Base-by-base conservation (phyloP, 805 yeast species). In the Nematodospora valgi region DNA sequence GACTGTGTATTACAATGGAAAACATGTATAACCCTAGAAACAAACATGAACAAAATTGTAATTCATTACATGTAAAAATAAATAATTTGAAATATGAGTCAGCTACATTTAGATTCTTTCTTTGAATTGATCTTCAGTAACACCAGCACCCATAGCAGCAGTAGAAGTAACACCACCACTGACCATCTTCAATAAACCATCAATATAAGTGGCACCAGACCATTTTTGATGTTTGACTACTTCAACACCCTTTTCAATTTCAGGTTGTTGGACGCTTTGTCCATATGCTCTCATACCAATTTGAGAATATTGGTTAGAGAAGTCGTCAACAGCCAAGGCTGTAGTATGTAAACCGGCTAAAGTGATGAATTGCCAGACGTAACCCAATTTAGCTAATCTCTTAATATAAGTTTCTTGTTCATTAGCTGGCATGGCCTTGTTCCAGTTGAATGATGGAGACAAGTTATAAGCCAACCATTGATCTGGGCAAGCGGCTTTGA, bases 91-190 rank as follows among this genome's bases (percentile, higher is more conserved):
- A n/a, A n/a, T n/a, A n/a, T n/a, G n/a, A n/a, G n/a, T n/a, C n/a
- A n/a, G n/a, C n/a, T n/a, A n/a, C n/a, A n/a, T n/a, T n/a, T n/a
- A n/a, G n/a, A n/a, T n/a, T 30, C 34, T 38, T 16, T 38, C 62
- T 52, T 83, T 85, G 71, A 91, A 91, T 68, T 91, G 98, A 49
- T 85, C 94, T 70, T 91, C 98, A 37, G 98, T 91, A 48, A 91
- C 97, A 71, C 98, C 98, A 43, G 82, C 82, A 56, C 97, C 97
- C 97, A 91, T 91, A 32, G 98, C 97, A 47, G 97, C 95, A 32
- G 98, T 91, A 13, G 95, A 82, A 34, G 89, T 74, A 39, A 89
- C 84, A 68, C 98, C 98, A 52, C 97, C 97, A 38, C 93, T 82
- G 17, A 88, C 93, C 64, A 87, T 72, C 64, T 82, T 88, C 62